Evolutionary conservation across 2,329 filamentous ascomycete genomes (phyloP).

Genomic region (Knufia petricola): DNA sequence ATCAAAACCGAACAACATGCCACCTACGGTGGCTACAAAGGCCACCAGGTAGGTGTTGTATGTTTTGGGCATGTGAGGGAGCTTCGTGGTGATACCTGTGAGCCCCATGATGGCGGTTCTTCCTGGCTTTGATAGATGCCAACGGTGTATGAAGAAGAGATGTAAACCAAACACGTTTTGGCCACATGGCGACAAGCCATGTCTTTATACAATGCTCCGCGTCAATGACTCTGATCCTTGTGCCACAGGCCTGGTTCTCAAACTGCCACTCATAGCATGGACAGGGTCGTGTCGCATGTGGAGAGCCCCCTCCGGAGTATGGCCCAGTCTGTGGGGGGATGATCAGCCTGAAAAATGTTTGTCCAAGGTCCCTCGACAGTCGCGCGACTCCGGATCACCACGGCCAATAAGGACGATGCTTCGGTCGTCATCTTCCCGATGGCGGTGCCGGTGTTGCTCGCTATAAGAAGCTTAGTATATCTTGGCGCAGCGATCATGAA

Average conservation of each 20-base stretch:
- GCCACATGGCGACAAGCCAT: neutral
- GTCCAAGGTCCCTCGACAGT: neutral
- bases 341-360: neutral
- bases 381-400: neutral
- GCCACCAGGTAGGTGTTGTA: slow-evolving; percentile 48
- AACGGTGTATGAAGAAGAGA: neutral
- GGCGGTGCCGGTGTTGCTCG: neutral
- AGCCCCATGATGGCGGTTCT: too few species aligned
- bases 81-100: slow-evolving; percentile 21
- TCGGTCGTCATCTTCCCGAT: neutral
- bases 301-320: neutral
- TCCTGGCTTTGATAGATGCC: neutral
- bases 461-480: neutral
- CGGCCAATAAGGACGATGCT: neutral
- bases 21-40: slow-evolving; percentile 43
- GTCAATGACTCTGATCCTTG: neutral
- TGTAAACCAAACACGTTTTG: neutral
- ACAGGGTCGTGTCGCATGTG: neutral
- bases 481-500: neutral
- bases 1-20: slow-evolving; percentile 49
- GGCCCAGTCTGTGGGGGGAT: neutral
- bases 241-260: neutral
- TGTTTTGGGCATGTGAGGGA: slow-evolving; percentile 37
- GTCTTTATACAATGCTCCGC: neutral
- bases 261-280: neutral